Base-by-base conservation (phyloP, 2,329 filamentous ascomycete species). In the Trichoderma sp. region DNA sequence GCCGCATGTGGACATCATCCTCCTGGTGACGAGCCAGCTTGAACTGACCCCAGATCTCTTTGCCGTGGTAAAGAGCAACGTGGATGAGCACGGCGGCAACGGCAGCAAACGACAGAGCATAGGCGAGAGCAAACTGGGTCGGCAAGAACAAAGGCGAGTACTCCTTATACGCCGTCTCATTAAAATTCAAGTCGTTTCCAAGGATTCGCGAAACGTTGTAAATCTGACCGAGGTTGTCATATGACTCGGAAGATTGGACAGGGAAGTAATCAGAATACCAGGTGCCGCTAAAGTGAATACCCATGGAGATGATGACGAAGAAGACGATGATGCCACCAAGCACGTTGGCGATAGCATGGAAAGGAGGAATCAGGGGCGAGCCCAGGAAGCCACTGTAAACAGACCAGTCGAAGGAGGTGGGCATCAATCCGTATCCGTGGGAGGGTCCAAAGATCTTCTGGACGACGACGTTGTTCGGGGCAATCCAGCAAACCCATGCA, bases 71-170 rank as follows among this genome's bases (percentile, higher is more conserved):
- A 15, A 89, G 78, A 2, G 76, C 78, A 57, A 88, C 86, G 71
- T 90, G 88, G 8, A 89, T 83, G 56, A 90, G 79, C 71, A 89
- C 88, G 11, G 89, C 87, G 0, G 88, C 85, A 32, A 92, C 86
- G 26, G 90, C 88, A n/a, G 91, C 91, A 77, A 92, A 92, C 0
- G 88, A 89, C 12, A 92, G 81, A 1, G 90, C 90, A 75, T 92
- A 89, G 8, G 84, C 82, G 47, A 89, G 78, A 3, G 86, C 85
- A 73, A 88, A 92, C 73, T 91, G 90, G 0, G 89, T 86, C 3
- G 89, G 85, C 24, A 92, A 82, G 76, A 88, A 92, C 4, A 92
- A 84, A 1, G 90, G 90, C 24, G 90, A 92, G 78, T 92, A 92
- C 26, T 83, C 82, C 73, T 86, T 82, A 79, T 92, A 92, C 15